Conservation (phyloP, 345 rosid genomes). For the Ailanthus altissimus region DNA sequence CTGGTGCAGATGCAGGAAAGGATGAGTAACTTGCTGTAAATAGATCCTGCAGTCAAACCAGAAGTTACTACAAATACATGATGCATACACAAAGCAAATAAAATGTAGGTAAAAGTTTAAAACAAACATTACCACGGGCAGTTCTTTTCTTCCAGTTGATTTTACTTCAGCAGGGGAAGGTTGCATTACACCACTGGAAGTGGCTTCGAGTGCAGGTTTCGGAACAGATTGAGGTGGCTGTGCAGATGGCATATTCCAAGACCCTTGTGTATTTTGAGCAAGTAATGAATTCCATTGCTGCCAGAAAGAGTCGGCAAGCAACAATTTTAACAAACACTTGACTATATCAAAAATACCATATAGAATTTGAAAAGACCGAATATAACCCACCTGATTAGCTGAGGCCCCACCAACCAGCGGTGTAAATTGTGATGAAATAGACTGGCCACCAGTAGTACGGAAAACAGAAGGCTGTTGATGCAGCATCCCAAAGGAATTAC, state of each 20-base stretch:
- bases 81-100: slow-evolving; percentile 9
- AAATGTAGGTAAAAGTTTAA: background rate
- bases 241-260: slow-evolving; percentile 43
- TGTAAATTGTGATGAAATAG: slow-evolving; percentile 45
- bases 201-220: slow-evolving; percentile 31
- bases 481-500: slow-evolving; percentile 37
- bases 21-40: slow-evolving; percentile 59
- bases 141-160: slow-evolving; percentile 62
- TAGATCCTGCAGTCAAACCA: slow-evolving; percentile 62
- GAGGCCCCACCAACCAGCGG: slow-evolving; percentile 47
- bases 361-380: slow-evolving; percentile 15
- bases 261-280: slow-evolving; percentile 47
- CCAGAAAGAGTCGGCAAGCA: slow-evolving; percentile 24
- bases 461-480: slow-evolving; percentile 51
- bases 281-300: slow-evolving; percentile 57
- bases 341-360: background rate
- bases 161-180: slow-evolving; percentile 45
- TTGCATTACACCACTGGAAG: slow-evolving; percentile 38
- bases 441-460: slow-evolving; percentile 45
- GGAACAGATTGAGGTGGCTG: slow-evolving; percentile 41
- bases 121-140: slow-evolving; percentile 65
- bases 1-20: slow-evolving; percentile 53
- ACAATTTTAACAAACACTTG: slow-evolving; percentile 18
- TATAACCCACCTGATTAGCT: slow-evolving; percentile 57
- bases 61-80: background rate